Evolutionary conservation across 2,329 filamentous ascomycete genomes (phyloP).

Genomic region (Stagonosporopsis rhizophila): DNA sequence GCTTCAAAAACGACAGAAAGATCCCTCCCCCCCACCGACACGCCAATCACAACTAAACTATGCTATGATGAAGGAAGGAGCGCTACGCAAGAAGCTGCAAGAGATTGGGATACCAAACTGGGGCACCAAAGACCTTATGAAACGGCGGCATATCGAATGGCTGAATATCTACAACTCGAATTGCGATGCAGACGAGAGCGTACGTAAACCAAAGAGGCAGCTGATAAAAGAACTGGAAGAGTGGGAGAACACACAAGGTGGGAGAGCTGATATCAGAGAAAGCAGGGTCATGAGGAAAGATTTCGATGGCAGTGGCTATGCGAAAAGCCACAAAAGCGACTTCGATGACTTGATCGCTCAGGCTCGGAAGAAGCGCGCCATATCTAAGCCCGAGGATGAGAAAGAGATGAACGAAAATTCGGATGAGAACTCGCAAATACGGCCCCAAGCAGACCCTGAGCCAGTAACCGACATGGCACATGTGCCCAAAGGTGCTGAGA

Average conservation of each 20-base stretch:
- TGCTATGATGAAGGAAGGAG: constrained; percentile 79
- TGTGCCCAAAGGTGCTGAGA: neutral
- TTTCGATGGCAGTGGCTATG: constrained; percentile 83
- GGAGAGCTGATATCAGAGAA: constrained; percentile 53
- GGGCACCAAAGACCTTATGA: constrained; percentile 73
- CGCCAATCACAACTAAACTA: constrained; percentile 81
- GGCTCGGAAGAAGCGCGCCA: constrained; percentile 66
- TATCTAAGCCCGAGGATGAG: constrained; percentile 37
- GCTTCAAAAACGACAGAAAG: constrained; percentile 37
- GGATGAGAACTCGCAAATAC: neutral
- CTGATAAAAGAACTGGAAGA: constrained; percentile 79
- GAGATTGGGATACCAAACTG: constrained; percentile 78
- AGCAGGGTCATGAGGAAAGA: constrained; percentile 78
- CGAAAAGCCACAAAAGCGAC: constrained; percentile 72
- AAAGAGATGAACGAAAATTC: constrained; percentile 12
- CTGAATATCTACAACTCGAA: constrained; percentile 97
- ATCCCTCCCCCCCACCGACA: constrained; percentile 50
- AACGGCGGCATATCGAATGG: constrained; percentile 89
- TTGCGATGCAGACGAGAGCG: constrained; percentile 78
- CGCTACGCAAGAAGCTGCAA: constrained; percentile 78
- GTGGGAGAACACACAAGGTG: constrained; percentile 87
- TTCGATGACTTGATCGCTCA: constrained; percentile 82
- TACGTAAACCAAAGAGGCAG: constrained; percentile 68
- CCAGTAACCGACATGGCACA: neutral
- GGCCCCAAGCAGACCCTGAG: neutral